Evolutionary conservation across 441 rosid genomes (phyloP), one percentile per base, ranked within the genome.

Genomic region (Pelargonium australe): DNA sequence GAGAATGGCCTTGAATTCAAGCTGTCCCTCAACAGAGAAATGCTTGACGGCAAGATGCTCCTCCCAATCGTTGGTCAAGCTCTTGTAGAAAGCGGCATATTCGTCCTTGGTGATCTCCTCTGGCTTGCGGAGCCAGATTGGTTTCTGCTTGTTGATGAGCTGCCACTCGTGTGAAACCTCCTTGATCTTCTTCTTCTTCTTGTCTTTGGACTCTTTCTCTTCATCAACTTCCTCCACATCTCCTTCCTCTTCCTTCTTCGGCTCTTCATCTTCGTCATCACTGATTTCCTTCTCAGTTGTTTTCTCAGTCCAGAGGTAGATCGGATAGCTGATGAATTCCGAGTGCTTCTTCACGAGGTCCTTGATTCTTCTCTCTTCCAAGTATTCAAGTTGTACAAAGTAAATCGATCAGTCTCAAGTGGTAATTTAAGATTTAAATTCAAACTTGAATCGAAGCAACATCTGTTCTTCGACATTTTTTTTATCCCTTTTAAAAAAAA

Each of bases 1-100:
- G 0, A 91, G 87, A 28, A 91, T 76, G 11, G 96, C 97, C 81
- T 89, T 91, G 72, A 91, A 91, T 75, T 91, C 97, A 3, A 91
- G 96, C 83, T 89, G 96, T n/a, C 97, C 97, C 72, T 92, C 97
- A 2, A 92, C 95, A 41, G 96, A 88, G 84, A 92, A 92, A 71
- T 92, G 97, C 78, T 92, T 92, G 40, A 92, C 92, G 0, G 95
- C 94, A 28, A 91, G 80, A 65, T 91, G 92, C 0, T 91, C 96
- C 64, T 91, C 97, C 97, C 96, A 91, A 67, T 91, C 97, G 67
- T 89, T 92, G 63, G 92, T 89, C 75, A 92, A 71, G 82, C 96
- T 89, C 89, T 92, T 92, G 77, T 92, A 92, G 79, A 89, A 89
- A 2, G 97, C 76, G 12, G 95, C 91, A 19, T 92, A 92, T 43